Evolutionary conservation across 2,329 filamentous ascomycete genomes (phyloP), one percentile per base, ranked within the genome.

Genomic region (Colletotrichum sp.): DNA sequence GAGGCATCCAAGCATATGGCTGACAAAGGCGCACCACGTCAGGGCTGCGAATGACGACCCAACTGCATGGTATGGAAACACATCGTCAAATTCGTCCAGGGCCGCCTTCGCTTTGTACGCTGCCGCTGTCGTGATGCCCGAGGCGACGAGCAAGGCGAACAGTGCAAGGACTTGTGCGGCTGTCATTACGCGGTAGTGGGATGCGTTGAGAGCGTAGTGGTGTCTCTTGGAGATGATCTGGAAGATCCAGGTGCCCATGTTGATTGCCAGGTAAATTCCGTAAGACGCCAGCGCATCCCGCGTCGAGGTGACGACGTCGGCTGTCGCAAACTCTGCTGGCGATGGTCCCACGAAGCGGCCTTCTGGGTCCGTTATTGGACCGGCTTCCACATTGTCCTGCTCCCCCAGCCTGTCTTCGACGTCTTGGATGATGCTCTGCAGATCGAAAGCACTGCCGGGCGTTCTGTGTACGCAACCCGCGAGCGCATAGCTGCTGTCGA

Each of bases 391-490:
- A 10, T 67, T 61, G 1, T 15, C 30, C 5, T 24, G 21, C 15
- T 75, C 65, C 10, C 6, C 18, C 15, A 75, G 24, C 18, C 24
- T 60, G 34, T 7, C 6, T 16, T 43, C 30, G 18, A 72, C 18
- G 6, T 75, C 72, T 8, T 34, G 12, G 3, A 67, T 32, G 24
- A 75, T 75, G 3, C 13, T 28, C 28, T 59, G n/a, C 30, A 68
- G 69, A n/a, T 75, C 57, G 16, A 75, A 72, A 26, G 63, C 43
- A 43, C 39, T 67, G 39, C 73, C 73, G 24, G 63, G 69, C 10
- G 6, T 43, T n/a, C 69, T 36, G 63, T 55, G 69, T 5, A 72
- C 12, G 32, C 73, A 75, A n/a, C 61, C 69, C 26, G 63, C 30
- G 18, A 52, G 15, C 12, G 26, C 30, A 6, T 10, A 13, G 16